A percentile compares a stretch with the other conserved stretches of the same genome.
Conservation (phyloP, 2,329 filamentous ascomycete species). For the Talaromyces marneffei region DNA sequence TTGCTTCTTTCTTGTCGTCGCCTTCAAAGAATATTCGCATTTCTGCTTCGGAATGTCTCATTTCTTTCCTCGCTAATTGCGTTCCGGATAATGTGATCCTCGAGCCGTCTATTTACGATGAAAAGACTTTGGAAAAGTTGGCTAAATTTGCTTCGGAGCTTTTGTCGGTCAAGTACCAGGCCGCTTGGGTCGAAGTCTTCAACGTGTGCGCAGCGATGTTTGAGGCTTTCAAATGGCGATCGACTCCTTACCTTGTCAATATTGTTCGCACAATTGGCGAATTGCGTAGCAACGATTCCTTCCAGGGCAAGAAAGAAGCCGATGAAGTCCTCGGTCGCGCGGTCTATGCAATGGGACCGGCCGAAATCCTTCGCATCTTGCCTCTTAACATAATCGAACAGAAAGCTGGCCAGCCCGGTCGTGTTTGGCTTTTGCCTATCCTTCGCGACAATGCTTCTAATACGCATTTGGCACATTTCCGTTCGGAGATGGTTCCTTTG, state of each 20-base stretch:
- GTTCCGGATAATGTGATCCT: conserved; percentile 76
- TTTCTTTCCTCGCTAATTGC: conserved; percentile 88
- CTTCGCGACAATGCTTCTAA: conserved; percentile 86
- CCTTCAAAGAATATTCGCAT: conserved; percentile 88
- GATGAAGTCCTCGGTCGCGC: conserved; percentile 85
- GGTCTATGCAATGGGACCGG: conserved; percentile 82
- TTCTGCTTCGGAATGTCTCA: conserved; percentile 88
- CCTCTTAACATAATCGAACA: conserved; percentile 80
- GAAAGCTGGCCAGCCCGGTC: conserved; percentile 68
- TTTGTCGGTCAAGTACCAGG: conserved; percentile 84
- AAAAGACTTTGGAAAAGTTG: conserved; percentile 79
- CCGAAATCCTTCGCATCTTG: conserved; percentile 72
- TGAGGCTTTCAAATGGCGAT: conserved; percentile 72
- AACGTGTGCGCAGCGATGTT: conserved; percentile 82
- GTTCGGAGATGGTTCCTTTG: conserved; percentile 75
- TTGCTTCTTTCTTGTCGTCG: conserved; percentile 76
- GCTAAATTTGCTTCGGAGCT: conserved; percentile 65
- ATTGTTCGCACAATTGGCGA: conserved; percentile 78
- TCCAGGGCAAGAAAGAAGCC: conserved; percentile 89
- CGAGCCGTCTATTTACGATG: conserved; percentile 86
- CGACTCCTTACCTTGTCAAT: conserved; percentile 69
- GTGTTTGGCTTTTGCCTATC: conserved; percentile 91
- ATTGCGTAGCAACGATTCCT: conserved; percentile 78
- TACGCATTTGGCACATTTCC: conserved; percentile 80
- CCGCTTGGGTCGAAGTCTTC: conserved; percentile 92